Percentiles rank a stretch among this genome's conserved stretches.
These are phyloP conservation scores for Paramecium octaurelia DNA, from an alignment of 73 alveolate genomes.

Conservation along the genomic window DNA sequence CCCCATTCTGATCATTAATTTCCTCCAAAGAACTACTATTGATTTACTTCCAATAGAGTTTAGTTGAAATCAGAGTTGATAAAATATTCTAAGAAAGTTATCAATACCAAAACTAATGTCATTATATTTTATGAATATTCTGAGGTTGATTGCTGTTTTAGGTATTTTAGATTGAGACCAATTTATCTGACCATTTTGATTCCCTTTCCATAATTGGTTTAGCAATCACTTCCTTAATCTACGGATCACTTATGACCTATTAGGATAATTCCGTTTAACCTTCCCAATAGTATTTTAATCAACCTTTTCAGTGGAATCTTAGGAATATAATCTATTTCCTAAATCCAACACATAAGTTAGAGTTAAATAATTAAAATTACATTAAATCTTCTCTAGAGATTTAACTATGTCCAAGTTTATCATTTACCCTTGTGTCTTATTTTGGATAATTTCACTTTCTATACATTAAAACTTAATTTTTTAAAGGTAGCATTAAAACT, in stretches of 20 bases:
- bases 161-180: neutral
- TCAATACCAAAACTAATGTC: neutral
- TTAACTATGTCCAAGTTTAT: neutral
- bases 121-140: neutral
- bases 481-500: neutral
- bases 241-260: neutral
- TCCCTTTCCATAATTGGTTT: neutral
- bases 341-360: neutral
- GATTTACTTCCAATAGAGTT: neutral
- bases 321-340: neutral
- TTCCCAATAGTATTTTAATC: conserved; percentile 19
- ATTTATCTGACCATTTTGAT: neutral
- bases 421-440: neutral
- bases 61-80: neutral
- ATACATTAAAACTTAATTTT: neutral
- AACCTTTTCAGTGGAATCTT: neutral
- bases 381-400: neutral
- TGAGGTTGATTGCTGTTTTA: neutral
- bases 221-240: neutral
- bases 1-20: neutral
- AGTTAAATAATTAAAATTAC: neutral
- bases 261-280: neutral
- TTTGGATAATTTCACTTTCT: neutral
- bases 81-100: neutral
- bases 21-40: neutral